Conservation (phyloP, 2,329 filamentous ascomycete genomes). For the Spiromastix sp. region DNA sequence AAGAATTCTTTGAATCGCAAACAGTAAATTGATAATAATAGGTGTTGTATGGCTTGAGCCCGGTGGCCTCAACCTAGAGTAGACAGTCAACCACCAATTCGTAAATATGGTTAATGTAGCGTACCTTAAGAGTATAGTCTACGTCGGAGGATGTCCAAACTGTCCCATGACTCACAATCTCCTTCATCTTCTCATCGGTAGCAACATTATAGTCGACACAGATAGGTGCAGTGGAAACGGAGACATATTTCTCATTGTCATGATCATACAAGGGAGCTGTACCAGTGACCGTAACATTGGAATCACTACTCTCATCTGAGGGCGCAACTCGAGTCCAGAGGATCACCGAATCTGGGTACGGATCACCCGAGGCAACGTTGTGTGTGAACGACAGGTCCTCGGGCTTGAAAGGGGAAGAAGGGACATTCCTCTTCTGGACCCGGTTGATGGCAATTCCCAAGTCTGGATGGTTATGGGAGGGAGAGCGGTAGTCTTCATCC, state of each 20-base stretch:
- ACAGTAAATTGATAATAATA: constrained; percentile 59
- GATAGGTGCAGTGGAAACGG: constrained; percentile 49
- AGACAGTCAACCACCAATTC: not conserved
- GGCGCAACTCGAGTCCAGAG: constrained; percentile 34
- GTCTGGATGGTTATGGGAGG: constrained; percentile 52
- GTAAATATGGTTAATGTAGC: not conserved
- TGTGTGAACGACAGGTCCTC: constrained; percentile 53
- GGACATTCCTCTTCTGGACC: constrained; percentile 46
- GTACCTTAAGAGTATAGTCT: constrained; percentile 62
- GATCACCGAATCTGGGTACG: constrained; percentile 33
- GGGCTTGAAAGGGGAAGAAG: constrained; percentile 33
- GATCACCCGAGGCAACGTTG: constrained; percentile 44
- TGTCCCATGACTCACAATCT: constrained; percentile 44
- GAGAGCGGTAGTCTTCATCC: constrained; percentile 55
- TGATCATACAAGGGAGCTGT: constrained; percentile 42
- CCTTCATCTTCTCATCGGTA: constrained; percentile 33
- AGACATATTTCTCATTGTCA: constrained; percentile 12
- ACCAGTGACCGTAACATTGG: constrained; percentile 49
- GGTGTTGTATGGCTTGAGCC: constrained; percentile 52
- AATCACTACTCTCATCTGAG: constrained; percentile 35
- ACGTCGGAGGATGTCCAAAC: constrained; percentile 63
- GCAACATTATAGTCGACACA: constrained; percentile 57
- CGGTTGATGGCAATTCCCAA: constrained; percentile 56
- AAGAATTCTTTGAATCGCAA: constrained; percentile 51
- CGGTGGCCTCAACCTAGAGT: constrained; percentile 51